Percentiles rank a stretch among this genome's conserved stretches.
Conservation (phyloP, 768 basidiomycete genomes). For the Kondoa subrosea region DNA sequence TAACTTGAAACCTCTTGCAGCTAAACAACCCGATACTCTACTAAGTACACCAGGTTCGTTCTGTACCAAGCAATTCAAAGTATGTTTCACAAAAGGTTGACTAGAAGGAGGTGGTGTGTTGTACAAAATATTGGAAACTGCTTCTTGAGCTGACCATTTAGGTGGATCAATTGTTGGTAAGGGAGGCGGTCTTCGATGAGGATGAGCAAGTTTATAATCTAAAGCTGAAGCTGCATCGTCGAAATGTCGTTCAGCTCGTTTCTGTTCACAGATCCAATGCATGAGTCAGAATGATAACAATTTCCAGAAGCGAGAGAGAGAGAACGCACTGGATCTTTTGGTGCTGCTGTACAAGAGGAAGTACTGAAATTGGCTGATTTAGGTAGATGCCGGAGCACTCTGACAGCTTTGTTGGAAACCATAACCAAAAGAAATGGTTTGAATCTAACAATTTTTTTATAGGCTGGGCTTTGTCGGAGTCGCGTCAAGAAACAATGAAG, state of each 20-base stretch:
- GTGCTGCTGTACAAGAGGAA: too few species aligned
- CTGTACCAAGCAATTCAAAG: slow-evolving; percentile 93
- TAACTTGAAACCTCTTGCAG: slow-evolving; percentile 83
- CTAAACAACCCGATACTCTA: slow-evolving; percentile 89
- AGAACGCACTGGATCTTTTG: too few species aligned
- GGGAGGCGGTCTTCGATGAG: slow-evolving; percentile 52
- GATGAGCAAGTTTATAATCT: slow-evolving; percentile 68
- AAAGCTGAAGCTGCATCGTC: slow-evolving; percentile 65
- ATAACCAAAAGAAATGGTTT: too few species aligned
- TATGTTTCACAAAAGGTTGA: slow-evolving; percentile 38
- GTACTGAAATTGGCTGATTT: too few species aligned
- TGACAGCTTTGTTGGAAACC: too few species aligned
- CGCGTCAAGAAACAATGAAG: too few species aligned
- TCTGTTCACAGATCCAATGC: background rate
- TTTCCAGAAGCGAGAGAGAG: too few species aligned
- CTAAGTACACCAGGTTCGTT: slow-evolving; percentile 99
- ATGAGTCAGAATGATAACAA: too few species aligned
- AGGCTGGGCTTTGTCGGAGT: too few species aligned
- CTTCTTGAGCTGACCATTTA: slow-evolving; percentile 73
- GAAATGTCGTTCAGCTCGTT: background rate
- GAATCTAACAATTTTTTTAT: too few species aligned
- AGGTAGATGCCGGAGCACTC: too few species aligned
- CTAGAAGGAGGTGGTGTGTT: slow-evolving; percentile 23
- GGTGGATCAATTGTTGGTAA: slow-evolving; percentile 74
- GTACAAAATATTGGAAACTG: slow-evolving; percentile 68